Evolutionary conservation across 345 rosid species (phyloP).

Genomic region (Pistacia vera): DNA sequence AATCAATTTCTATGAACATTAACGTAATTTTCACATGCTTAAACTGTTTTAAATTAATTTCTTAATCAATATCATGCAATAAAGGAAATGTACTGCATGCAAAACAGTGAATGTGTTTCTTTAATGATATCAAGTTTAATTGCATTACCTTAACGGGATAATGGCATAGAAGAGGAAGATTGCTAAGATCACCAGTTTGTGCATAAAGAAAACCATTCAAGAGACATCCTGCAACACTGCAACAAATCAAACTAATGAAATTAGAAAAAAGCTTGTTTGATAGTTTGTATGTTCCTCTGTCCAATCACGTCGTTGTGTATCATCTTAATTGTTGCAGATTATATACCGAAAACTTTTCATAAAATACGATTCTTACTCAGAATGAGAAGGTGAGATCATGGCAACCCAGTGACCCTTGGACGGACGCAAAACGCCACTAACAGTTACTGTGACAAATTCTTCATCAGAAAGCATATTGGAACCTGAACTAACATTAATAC

Average conservation of each 20-base stretch:
- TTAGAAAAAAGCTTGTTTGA: no score
- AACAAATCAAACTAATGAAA: neutral
- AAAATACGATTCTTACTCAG: conserved; percentile 34
- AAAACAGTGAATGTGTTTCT: neutral
- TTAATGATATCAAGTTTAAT: neutral
- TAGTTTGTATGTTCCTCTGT: no score
- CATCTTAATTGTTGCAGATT: no score
- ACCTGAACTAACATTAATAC: conserved; percentile 25
- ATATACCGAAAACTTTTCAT: neutral
- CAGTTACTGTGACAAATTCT: conserved; percentile 42
- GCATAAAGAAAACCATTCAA: conserved; percentile 29
- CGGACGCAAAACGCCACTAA: conserved; percentile 49
- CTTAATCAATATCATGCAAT: no score
- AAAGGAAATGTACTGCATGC: no score
- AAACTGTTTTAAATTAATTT: no score
- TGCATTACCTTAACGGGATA: conserved; percentile 69
- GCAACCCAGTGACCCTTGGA: conserved; percentile 53
- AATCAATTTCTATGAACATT: no score
- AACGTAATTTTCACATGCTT: no score
- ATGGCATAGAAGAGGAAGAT: conserved; percentile 70
- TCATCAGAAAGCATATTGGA: conserved; percentile 33
- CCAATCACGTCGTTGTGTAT: no score
- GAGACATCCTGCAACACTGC: conserved; percentile 47
- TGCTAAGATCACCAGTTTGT: conserved; percentile 59
- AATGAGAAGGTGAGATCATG: conserved; percentile 64